These are phyloP conservation scores for Iberis amara DNA, from an alignment of 441 rosid species.

Conservation along the genomic window DNA sequence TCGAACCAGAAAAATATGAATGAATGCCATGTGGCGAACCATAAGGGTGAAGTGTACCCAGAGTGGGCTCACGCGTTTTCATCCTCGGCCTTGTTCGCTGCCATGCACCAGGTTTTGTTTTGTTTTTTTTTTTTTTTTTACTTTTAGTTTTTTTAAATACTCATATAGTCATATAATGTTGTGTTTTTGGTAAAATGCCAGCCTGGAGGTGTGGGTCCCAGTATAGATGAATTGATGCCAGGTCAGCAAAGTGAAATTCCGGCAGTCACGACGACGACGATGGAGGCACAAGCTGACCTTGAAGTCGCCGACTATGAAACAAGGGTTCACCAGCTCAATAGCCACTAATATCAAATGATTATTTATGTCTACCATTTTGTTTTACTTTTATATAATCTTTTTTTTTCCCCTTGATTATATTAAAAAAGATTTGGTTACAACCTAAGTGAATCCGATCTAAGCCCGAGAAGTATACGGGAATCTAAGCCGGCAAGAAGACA, in stretches of 20 bases:
- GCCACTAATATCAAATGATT: constrained; percentile 18
- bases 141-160: background rate
- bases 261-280: constrained; percentile 2
- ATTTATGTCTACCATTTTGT: background rate
- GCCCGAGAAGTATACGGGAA: too few species aligned
- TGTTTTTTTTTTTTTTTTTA: too few species aligned
- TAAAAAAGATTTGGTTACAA: too few species aligned
- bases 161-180: background rate
- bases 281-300: constrained; percentile 17
- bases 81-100: constrained; percentile 22
- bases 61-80: constrained; percentile 31
- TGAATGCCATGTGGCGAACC: constrained; percentile 26
- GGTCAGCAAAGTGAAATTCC: constrained; percentile 29
- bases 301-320: constrained; percentile 26
- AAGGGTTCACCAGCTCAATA: constrained; percentile 21
- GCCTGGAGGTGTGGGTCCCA: constrained; percentile 28
- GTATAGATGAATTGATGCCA: constrained; percentile 28
- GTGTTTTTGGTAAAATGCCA: constrained; percentile 7
- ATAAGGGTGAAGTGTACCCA: constrained; percentile 25
- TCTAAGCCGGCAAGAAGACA: too few species aligned
- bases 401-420: too few species aligned
- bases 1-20: constrained; percentile 32
- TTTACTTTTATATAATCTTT: too few species aligned
- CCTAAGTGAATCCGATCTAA: too few species aligned
- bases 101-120: constrained; percentile 24